A percentile compares a stretch with the other conserved stretches of the same genome.
Evolutionary conservation across 805 yeast genomes (phyloP).

Genomic region (Candida berthetii): DNA sequence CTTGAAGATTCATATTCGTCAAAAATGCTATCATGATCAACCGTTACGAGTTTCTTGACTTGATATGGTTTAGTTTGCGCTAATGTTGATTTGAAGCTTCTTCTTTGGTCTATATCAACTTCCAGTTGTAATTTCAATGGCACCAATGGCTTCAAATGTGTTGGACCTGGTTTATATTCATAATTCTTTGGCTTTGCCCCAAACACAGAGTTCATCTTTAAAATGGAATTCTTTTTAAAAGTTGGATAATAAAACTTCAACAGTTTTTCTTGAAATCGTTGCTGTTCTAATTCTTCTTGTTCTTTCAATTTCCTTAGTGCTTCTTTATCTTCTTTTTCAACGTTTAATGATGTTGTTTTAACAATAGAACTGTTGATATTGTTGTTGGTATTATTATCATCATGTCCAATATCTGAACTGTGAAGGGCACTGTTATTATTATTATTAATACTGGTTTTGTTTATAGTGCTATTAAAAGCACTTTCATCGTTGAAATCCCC

Average conservation of each 20-base stretch:
- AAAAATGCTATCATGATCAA: slow-evolving; percentile 9
- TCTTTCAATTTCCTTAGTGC: slow-evolving; percentile 8
- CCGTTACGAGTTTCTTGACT: slow-evolving; percentile 9
- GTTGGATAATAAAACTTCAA: slow-evolving; percentile 54
- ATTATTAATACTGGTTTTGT: slow-evolving; percentile 1
- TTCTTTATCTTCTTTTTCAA: slow-evolving; percentile 1
- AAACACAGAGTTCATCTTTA: slow-evolving; percentile 62
- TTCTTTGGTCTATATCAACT: slow-evolving; percentile 54
- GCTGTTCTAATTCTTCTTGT: slow-evolving; percentile 18
- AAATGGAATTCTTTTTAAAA: slow-evolving; percentile 46
- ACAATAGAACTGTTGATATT: not conserved
- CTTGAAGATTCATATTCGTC: slow-evolving; percentile 7
- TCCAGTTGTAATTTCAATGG: slow-evolving; percentile 61
- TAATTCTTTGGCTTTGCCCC: slow-evolving; percentile 55
- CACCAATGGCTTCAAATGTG: slow-evolving; percentile 25
- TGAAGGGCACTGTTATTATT: no score
- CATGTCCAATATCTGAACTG: no score
- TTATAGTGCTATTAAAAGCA: no score
- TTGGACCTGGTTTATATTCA: slow-evolving; percentile 33
- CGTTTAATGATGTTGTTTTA: not conserved
- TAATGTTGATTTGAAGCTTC: slow-evolving; percentile 35
- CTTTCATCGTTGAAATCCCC: not conserved
- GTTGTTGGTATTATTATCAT: no score
- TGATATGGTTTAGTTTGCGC: slow-evolving; percentile 6
- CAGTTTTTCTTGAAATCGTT: slow-evolving; percentile 21